phyloP scores from a whole-genome alignment of 148 eudicot genomes.

The Camellia japonica region DNA sequence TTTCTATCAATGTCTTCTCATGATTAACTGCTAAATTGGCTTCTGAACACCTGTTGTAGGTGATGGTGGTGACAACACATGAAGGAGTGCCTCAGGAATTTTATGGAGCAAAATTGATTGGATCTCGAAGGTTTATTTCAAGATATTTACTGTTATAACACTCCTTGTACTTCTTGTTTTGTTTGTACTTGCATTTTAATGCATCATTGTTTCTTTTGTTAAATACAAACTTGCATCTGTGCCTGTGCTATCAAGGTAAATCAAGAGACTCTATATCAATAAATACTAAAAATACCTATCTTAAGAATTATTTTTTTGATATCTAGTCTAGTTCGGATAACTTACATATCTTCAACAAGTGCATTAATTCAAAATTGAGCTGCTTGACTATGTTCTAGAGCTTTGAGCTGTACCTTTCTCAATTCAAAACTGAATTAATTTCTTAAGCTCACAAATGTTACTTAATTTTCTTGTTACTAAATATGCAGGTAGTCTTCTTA shows the following conservation, averaged over 20 bases:
- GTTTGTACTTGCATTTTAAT: not conserved
- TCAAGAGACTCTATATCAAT: not conserved
- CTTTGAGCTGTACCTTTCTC: not conserved
- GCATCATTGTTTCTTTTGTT: not conserved
- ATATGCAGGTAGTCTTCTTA: not conserved
- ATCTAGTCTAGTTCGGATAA: not conserved
- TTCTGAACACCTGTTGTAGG: constrained; percentile 37
- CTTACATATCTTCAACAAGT: not conserved
- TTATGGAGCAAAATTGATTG: constrained; percentile 81
- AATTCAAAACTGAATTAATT: not conserved
- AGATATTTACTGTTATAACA: not conserved
- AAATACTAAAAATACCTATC: not conserved
- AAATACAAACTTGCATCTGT: not conserved
- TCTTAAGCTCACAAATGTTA: too few relatives aligned
- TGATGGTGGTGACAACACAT: constrained; percentile 93
- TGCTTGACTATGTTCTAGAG: not conserved
- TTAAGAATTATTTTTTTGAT: not conserved
- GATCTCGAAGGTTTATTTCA: constrained; percentile 67
- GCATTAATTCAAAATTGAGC: not conserved
- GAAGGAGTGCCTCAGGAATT: too few relatives aligned
- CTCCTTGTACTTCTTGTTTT: not conserved
- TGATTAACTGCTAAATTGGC: not conserved
- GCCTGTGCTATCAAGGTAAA: not conserved
- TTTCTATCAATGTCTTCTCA: not conserved
- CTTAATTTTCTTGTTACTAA: not conserved